Conservation (phyloP, 371 early-diverging fungal species). For the Apophysomyces trapeziformis region DNA sequence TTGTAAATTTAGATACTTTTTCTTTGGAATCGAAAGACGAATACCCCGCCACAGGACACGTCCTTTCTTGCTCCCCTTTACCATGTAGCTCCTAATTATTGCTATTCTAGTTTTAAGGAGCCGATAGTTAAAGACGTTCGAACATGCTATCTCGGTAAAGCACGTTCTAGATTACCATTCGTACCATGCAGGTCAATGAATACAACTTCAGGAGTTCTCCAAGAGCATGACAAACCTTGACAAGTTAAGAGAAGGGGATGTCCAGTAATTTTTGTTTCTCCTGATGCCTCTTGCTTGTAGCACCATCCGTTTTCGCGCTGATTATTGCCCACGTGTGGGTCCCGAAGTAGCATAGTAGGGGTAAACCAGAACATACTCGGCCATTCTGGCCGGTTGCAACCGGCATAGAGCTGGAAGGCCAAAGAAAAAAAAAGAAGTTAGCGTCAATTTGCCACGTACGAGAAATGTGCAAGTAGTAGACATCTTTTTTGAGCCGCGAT, state of each 20-base stretch:
- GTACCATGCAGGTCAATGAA: slow-evolving; percentile 6
- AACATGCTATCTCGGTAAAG: background rate
- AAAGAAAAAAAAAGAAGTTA: no score
- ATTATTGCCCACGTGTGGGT: no score
- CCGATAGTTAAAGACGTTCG: background rate
- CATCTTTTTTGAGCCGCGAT: no score
- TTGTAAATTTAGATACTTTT: background rate
- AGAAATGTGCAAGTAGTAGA: no score
- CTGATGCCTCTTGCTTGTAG: no score
- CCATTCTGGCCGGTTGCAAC: no score
- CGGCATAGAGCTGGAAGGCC: no score
- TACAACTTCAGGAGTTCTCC: background rate
- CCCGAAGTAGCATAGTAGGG: no score
- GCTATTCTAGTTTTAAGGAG: slow-evolving; percentile 7
- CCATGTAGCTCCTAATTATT: background rate
- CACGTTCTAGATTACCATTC: slow-evolving; percentile 2
- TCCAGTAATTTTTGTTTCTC: background rate
- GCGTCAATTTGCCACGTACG: no score
- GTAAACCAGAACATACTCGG: no score
- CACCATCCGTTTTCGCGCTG: no score
- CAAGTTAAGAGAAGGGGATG: background rate
- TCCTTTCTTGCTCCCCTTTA: background rate
- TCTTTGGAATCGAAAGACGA: background rate
- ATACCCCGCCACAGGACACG: background rate
- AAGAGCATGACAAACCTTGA: background rate